Percentiles rank a stretch among this genome's conserved stretches.
Evolutionary conservation across 345 rosid genomes (phyloP).

Genomic region (Mangifera indica): DNA sequence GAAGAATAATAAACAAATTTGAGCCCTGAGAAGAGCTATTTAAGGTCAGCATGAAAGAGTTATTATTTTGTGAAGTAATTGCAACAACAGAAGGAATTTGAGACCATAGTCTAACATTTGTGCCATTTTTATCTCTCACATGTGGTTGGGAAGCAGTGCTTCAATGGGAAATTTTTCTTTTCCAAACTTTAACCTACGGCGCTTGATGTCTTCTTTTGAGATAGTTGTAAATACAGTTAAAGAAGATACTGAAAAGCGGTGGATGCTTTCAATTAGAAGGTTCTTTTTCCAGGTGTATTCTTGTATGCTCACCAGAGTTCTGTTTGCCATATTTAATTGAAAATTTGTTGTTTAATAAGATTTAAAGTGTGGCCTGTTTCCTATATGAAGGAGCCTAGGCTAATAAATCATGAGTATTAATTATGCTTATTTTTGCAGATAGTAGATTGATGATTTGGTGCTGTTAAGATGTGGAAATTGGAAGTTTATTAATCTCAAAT

Average conservation of each 20-base stretch:
- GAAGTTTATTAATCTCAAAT: neutral
- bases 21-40: neutral
- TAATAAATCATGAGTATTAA: neutral
- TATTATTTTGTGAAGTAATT: neutral
- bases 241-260: neutral
- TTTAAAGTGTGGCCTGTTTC: neutral
- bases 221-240: neutral
- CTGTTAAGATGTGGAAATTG: neutral
- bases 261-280: neutral
- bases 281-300: neutral
- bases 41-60: neutral
- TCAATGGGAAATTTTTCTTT: neutral
- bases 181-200: neutral
- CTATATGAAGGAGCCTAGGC: neutral
- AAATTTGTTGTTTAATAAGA: neutral
- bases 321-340: neutral
- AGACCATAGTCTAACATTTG: neutral
- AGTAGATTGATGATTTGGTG: neutral
- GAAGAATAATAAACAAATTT: neutral
- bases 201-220: neutral
- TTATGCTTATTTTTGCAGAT: neutral
- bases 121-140: neutral
- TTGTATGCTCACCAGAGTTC: neutral
- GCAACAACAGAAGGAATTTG: neutral
- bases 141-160: neutral